Base-by-base conservation (phyloP, 2,329 filamentous ascomycete genomes). In the Exophiala calicioides region DNA sequence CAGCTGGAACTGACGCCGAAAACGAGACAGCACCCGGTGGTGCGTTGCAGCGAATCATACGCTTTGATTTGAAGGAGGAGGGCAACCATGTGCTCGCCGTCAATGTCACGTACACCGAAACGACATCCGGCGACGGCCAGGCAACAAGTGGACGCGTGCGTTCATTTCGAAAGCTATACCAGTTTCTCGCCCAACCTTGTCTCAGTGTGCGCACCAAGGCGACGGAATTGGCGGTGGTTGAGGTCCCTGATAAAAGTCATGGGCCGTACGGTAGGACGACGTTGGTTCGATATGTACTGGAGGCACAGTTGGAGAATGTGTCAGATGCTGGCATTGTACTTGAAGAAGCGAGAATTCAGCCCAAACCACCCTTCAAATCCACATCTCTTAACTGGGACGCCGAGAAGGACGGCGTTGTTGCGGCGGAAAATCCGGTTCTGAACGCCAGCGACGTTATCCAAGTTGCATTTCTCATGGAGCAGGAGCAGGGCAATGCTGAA, bases 241-340 rank as follows among this genome's bases (percentile, higher is more conserved):
- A 65, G 39, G 69, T 71, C 15, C 67, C 71, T n/a, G 70, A 73
- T 44, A 70, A 72, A 44, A 62, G 65, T 12, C 53, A 71, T 4
- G 69, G 68, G 0, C 71, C 71, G 21, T 71, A 72, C 56, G 69
- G 68, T 20, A 71, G 69, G 53, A 59, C 64, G 3, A 60, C 65
- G 27, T 58, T 68, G 32, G 59, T 69, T 32, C 66, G 68, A 45
- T 95, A 88, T 79, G 83, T 88, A 10, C 75, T 98, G 38, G 93
- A 98, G 68, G 93, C 91, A 19, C 93, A 98, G 71, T 69, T 98
- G 48, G 93, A 98, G 73, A 98, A 97, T 67, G 87, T 90, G 62
- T 88, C 88, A 35, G 90, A 96, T 64, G 84, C 84, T 33, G 75
- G 83, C 3, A 85, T 97, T 56, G 81, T 87, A 62, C 76, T 98